A percentile compares a stretch with the other conserved stretches of the same genome.
Evolutionary conservation across 2,329 filamentous ascomycete species (phyloP).

Genomic region (Pleoardoris graminearum): DNA sequence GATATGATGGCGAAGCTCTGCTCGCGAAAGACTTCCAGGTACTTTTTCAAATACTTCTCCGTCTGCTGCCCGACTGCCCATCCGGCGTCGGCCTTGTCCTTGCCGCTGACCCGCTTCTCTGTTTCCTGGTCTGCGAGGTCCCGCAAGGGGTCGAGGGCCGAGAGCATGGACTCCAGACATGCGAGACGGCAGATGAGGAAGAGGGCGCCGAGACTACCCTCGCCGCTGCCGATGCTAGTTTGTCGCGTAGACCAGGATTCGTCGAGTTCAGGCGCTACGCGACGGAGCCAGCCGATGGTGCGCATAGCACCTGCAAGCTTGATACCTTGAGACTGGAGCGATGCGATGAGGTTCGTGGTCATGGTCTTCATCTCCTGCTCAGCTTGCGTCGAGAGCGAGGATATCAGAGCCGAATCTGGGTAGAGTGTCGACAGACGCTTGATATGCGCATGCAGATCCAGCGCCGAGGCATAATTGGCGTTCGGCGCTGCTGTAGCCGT

Average conservation of each 20-base stretch:
- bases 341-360: conserved; percentile 78
- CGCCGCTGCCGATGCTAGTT: conserved; percentile 40
- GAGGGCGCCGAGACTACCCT: conserved; percentile 76
- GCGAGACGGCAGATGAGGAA: conserved; percentile 86
- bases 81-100: conserved; percentile 47
- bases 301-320: conserved; percentile 90
- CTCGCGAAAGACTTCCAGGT: conserved; percentile 96
- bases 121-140: conserved; percentile 90
- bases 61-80: conserved; percentile 85
- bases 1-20: conserved; percentile 96
- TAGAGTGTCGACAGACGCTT: conserved; percentile 82
- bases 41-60: conserved; percentile 90
- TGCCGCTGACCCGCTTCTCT: conserved; percentile 44
- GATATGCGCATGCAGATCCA: conserved; percentile 94
- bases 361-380: conserved; percentile 87
- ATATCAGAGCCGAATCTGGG: conserved; percentile 74
- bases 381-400: conserved; percentile 73
- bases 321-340: conserved; percentile 74
- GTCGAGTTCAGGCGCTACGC: conserved; percentile 81
- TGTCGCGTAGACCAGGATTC: conserved; percentile 39
- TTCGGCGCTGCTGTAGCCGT: conserved; percentile 46
- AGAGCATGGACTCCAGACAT: conserved; percentile 77
- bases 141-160: conserved; percentile 80
- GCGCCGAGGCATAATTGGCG: conserved; percentile 81
- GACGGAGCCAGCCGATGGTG: conserved; percentile 86